Percentiles rank a stretch among this genome's conserved stretches.
Evolutionary conservation across 1,284 basidiomycete species (phyloP).

Genomic region (Ganoderma sinense): DNA sequence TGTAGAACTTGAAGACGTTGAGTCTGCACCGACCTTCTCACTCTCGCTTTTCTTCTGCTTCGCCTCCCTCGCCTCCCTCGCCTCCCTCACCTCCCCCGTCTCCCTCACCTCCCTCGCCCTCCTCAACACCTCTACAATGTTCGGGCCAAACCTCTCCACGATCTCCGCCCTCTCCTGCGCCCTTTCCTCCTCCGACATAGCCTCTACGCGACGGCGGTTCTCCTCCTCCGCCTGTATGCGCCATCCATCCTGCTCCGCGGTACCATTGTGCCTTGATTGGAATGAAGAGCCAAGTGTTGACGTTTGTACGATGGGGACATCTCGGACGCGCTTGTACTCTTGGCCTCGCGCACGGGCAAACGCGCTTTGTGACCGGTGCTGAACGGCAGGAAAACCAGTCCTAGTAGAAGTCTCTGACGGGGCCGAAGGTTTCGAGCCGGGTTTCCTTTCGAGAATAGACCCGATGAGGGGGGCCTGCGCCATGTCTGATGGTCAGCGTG

Average conservation of each 20-base stretch:
- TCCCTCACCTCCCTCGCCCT: slow-evolving; percentile 50
- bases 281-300: not conserved
- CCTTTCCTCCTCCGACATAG: slow-evolving; percentile 56
- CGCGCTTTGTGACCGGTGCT: slow-evolving; percentile 71
- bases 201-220: slow-evolving; percentile 50
- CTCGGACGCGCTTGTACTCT: slow-evolving; percentile 33
- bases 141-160: slow-evolving; percentile 70
- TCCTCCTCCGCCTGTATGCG: slow-evolving; percentile 47
- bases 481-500: slow-evolving; percentile 5
- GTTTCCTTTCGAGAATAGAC: slow-evolving; percentile 64
- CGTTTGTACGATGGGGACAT: slow-evolving; percentile 29
- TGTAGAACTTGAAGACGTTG: slow-evolving; percentile 16
- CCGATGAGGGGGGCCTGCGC: slow-evolving; percentile 51
- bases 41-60: slow-evolving; percentile 16
- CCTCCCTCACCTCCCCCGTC: slow-evolving; percentile 58
- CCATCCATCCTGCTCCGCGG: slow-evolving; percentile 33
- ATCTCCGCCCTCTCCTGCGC: slow-evolving; percentile 62
- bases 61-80: slow-evolving; percentile 45
- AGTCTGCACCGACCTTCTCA: slow-evolving; percentile 22
- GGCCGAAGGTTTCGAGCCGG: slow-evolving; percentile 38
- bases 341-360: slow-evolving; percentile 56
- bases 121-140: slow-evolving; percentile 65
- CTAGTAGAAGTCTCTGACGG: slow-evolving; percentile 43
- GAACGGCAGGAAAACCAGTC: slow-evolving; percentile 62
- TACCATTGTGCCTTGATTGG: not conserved